These are phyloP conservation scores for Pulveroboletus sp. DNA, from an alignment of 768 basidiomycete genomes.

Conservation along the genomic window DNA sequence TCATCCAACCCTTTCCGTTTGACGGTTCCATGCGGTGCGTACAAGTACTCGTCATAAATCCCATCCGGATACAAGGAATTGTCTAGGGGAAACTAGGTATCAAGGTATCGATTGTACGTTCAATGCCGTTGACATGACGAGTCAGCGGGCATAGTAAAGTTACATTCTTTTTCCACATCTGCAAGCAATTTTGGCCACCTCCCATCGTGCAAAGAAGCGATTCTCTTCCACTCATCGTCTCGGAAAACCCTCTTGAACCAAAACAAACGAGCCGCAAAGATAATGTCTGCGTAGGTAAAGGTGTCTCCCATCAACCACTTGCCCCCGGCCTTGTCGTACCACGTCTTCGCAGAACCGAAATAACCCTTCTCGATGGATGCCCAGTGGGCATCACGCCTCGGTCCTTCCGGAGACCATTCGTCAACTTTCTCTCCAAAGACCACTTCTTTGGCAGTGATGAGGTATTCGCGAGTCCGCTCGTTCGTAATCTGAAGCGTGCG, in stretches of 20 bases:
- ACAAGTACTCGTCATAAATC: too few species aligned
- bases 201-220: conserved; percentile 24
- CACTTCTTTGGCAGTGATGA: conserved; percentile 32
- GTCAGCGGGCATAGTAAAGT: conserved; percentile 1
- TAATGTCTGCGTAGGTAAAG: conserved; percentile 30
- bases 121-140: background rate
- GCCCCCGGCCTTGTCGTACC: conserved; percentile 23
- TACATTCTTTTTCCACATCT: conserved; percentile 27
- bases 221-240: conserved; percentile 25
- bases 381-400: conserved; percentile 31
- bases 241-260: conserved; percentile 16
- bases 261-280: conserved; percentile 13
- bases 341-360: conserved; percentile 8
- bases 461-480: conserved; percentile 35
- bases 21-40: too few species aligned
- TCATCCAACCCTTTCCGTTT: too few species aligned
- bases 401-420: conserved; percentile 35
- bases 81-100: too few species aligned
- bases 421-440: conserved; percentile 36
- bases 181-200: conserved; percentile 25
- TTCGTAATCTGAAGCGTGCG: conserved; percentile 28
- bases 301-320: conserved; percentile 30
- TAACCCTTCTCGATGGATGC: conserved; percentile 9
- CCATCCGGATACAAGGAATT: too few species aligned
- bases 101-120: background rate